Evolutionary conservation across 148 eudicot species (phyloP).

Genomic region (Talinum fruticosum): DNA sequence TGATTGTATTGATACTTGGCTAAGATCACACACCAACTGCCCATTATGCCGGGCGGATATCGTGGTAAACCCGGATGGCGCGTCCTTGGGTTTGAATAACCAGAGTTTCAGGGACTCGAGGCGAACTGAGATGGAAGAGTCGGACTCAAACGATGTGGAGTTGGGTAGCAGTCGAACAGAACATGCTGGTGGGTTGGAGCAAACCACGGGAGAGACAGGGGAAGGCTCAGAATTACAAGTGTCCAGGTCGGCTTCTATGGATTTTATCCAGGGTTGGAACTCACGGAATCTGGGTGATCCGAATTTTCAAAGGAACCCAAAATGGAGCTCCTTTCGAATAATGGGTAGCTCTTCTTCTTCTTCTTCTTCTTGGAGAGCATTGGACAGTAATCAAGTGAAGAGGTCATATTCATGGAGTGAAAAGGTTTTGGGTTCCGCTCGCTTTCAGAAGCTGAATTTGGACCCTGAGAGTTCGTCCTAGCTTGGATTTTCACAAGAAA

Average conservation of each 20-base stretch:
- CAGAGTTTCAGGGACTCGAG: constrained; percentile 16
- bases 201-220: constrained; percentile 12
- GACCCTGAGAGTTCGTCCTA: not conserved
- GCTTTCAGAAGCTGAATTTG: constrained; percentile 16
- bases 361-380: constrained; percentile 16
- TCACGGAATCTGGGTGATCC: not conserved
- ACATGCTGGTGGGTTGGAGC: not conserved
- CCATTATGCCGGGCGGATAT: constrained; percentile 58
- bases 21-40: constrained; percentile 61
- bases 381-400: constrained; percentile 13
- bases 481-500: not conserved
- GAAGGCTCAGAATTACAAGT: constrained; percentile 1
- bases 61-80: constrained; percentile 20
- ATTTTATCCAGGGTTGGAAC: constrained; percentile 17
- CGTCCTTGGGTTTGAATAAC: constrained; percentile 24
- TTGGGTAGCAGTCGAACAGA: constrained; percentile 10
- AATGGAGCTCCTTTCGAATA: constrained; percentile 18
- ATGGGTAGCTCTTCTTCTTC: constrained; percentile 22
- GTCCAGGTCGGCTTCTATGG: constrained; percentile 31
- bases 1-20: constrained; percentile 68
- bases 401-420: constrained; percentile 37
- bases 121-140: constrained; percentile 22
- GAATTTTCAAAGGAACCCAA: not conserved
- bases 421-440: constrained; percentile 17
- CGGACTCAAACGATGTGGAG: constrained; percentile 25